These are phyloP conservation scores for Rubia peregrina DNA, from an alignment of 305 asterid species.

Conservation along the genomic window DNA sequence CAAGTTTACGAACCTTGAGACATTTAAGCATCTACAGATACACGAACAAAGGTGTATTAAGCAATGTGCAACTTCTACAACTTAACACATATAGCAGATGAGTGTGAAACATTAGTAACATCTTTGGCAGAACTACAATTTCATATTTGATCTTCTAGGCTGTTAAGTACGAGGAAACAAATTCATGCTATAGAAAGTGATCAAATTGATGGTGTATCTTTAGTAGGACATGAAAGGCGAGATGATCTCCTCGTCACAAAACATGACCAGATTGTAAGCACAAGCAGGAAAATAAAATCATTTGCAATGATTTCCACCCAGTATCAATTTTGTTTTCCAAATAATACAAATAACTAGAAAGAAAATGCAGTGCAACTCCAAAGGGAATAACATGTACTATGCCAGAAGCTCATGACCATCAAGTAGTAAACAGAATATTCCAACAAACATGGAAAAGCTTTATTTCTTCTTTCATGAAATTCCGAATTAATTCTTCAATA, in stretches of 20 bases:
- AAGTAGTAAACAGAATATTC: not conserved
- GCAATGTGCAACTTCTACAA: not conserved
- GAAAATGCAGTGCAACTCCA: not conserved
- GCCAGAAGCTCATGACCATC: not conserved
- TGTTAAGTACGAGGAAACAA: no score
- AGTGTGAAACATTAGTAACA: no score
- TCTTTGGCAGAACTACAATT: no score
- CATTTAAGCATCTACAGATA: slow-evolving; percentile 59
- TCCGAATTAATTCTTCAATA: not conserved
- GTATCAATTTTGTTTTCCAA: no score
- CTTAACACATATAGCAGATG: not conserved
- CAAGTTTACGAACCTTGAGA: slow-evolving; percentile 69
- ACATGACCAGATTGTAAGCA: not conserved
- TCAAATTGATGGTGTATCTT: not conserved
- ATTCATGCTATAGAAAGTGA: not conserved
- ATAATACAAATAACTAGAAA: not conserved
- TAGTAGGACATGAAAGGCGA: no score
- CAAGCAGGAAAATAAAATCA: not conserved
- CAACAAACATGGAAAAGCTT: not conserved
- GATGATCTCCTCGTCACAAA: not conserved
- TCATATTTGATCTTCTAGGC: not conserved
- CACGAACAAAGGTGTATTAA: slow-evolving; percentile 5
- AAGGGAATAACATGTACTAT: no score
- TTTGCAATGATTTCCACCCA: no score
- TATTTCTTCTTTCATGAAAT: not conserved